A percentile compares a stretch with the other conserved stretches of the same genome.
These are phyloP conservation scores for Trichoderma endophyticum DNA, from an alignment of 2,329 filamentous ascomycete species.

Conservation along the genomic window DNA sequence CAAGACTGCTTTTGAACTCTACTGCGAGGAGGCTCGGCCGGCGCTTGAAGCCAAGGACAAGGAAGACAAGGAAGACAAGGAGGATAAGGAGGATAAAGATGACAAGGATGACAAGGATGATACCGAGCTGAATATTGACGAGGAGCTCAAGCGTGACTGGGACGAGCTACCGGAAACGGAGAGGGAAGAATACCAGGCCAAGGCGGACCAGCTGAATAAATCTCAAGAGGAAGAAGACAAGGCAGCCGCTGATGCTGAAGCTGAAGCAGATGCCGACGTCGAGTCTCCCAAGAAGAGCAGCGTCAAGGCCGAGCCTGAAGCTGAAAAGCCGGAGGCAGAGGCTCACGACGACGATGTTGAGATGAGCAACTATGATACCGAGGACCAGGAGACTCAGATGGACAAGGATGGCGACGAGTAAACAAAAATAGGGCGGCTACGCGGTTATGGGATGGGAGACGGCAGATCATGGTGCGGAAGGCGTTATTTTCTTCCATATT, in stretches of 20 bases:
- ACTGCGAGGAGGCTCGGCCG: constrained; percentile 49
- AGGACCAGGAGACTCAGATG: constrained; percentile 38
- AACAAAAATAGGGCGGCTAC: constrained; percentile 20
- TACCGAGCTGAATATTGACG: constrained; percentile 43
- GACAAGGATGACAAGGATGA: constrained; percentile 41
- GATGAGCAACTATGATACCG: constrained; percentile 47
- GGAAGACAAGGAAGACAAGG: constrained; percentile 28
- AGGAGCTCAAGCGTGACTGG: constrained; percentile 55
- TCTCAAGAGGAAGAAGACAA: constrained; percentile 19
- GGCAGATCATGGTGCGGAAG: neutral
- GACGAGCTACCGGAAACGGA: constrained; percentile 49
- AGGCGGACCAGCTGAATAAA: constrained; percentile 29
- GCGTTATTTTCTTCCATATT: constrained; percentile 2
- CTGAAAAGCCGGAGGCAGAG: constrained; percentile 31
- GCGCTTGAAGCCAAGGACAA: constrained; percentile 44
- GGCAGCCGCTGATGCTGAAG: constrained; percentile 4
- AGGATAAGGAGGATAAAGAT: constrained; percentile 36
- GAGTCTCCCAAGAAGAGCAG: constrained; percentile 21
- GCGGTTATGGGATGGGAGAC: neutral
- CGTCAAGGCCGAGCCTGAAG: constrained; percentile 24
- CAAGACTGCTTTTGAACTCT: constrained; percentile 52
- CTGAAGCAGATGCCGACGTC: neutral
- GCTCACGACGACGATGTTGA: constrained; percentile 48
- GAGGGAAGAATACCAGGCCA: constrained; percentile 48
- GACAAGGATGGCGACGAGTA: constrained; percentile 36